These are phyloP conservation scores for Malus hybrid DNA, from an alignment of 331 rosid species.

Conservation along the genomic window DNA sequence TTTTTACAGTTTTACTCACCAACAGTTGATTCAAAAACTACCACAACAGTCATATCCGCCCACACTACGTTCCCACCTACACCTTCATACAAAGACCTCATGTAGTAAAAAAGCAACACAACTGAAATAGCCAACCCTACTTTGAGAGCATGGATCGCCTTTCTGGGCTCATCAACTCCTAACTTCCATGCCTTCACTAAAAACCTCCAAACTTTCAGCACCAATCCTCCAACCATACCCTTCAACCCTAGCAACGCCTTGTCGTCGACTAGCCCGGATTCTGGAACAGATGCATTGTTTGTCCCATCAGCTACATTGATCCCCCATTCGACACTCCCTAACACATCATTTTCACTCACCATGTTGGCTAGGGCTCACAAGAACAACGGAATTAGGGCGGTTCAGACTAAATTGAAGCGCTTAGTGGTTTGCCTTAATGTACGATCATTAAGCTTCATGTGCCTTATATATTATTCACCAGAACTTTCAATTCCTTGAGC, in stretches of 20 bases:
- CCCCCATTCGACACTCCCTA: conserved; percentile 10
- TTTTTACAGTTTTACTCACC: conserved; percentile 21
- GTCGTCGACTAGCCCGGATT: neutral
- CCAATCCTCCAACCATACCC: neutral
- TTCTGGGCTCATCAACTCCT: conserved; percentile 18
- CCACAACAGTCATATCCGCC: conserved; percentile 77
- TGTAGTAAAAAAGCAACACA: conserved; percentile 59
- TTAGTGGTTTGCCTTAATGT: neutral
- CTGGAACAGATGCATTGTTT: neutral
- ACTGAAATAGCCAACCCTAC: conserved; percentile 13
- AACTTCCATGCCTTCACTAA: conserved; percentile 16
- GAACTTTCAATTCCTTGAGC: neutral
- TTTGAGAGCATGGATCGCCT: conserved; percentile 22
- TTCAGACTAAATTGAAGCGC: neutral
- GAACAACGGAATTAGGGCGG: neutral
- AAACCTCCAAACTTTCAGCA: conserved; percentile 5
- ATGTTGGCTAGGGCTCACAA: neutral
- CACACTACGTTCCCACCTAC: conserved; percentile 80
- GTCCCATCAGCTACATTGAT: conserved; percentile 9
- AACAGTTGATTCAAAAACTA: conserved; percentile 56
- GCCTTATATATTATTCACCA: neutral
- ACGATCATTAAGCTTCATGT: neutral
- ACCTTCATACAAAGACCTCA: conserved; percentile 68
- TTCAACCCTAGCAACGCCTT: neutral
- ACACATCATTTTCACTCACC: neutral